Evolutionary conservation across 192 early-diverging fungal species (phyloP), one percentile per base, ranked within the genome.

Genomic region (Coemansia sp.): DNA sequence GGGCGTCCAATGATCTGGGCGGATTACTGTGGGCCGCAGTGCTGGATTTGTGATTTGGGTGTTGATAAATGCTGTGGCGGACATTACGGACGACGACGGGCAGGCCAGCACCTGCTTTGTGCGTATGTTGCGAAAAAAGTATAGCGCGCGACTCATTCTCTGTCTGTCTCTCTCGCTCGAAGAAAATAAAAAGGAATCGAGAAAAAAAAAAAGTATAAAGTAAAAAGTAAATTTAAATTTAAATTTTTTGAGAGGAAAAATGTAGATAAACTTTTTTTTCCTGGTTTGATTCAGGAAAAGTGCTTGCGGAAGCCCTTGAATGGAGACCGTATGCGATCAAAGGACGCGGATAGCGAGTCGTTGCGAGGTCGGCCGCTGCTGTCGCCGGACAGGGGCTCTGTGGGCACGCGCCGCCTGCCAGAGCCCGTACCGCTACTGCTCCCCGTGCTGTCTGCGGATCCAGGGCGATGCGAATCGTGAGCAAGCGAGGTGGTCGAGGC

Each of bases 251-350:
- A n/a, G 15, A 43, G 37, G 35, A 62, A 35, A 46, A 36, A 11
- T 2, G 9, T 54, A 32, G 47, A 25, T n/a, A 20, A 57, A 54
- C 51, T 57, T 20, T 35, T 22, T 46, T 46, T 7, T 22, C 17
- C 15, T 17, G 15, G 4, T 15, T 2, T 20, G 4, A 8, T n/a
- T 51, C 22, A 79, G 11, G 71, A 38, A 67, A 81, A 81, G 56
- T 81, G 78, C 35, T 71, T 81, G 62, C 79, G 74, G 71, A 82
- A 77, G 45, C 79, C 73, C 68, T 82, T 82, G 59, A 82, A 82
- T 2, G 79, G 79, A 27, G 79, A 82, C 5, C 78, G 72, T 39
- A 81, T 74, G 66, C 78, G 78, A 45, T 81, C 78, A 32, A 81
- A 72, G n/a, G 78, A 81, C 22, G 78, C 60, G 4, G 78, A 67